These are phyloP conservation scores for Musa balbisiana DNA, from an alignment of 202 grass and related monocot species.

Conservation along the genomic window DNA sequence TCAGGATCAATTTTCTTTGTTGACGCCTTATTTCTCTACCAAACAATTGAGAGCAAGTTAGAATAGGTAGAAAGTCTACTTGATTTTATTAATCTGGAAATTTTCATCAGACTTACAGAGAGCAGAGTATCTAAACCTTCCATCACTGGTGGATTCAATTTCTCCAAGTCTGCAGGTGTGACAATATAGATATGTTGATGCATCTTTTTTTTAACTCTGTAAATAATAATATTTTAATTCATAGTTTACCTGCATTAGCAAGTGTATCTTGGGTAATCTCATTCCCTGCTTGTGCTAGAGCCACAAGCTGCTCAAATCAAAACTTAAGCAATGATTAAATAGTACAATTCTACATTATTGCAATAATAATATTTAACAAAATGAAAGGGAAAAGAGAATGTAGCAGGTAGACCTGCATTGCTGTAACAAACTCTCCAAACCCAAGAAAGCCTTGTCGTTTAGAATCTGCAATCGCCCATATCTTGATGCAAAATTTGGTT, in stretches of 20 bases:
- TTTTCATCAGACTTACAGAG: not conserved
- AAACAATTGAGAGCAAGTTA: not conserved
- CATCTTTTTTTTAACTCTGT: not conserved
- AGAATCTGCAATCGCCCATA: slow-evolving; percentile 80
- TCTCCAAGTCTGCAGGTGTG: slow-evolving; percentile 56
- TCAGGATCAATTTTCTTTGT: slow-evolving; percentile 3
- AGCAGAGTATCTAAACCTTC: slow-evolving; percentile 59
- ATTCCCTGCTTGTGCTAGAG: slow-evolving; percentile 68
- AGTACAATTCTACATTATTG: too few species aligned
- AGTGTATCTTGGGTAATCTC: slow-evolving; percentile 63
- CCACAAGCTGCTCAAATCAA: slow-evolving; percentile 46
- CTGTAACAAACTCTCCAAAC: slow-evolving; percentile 50
- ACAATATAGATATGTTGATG: not conserved
- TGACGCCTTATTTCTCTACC: not conserved
- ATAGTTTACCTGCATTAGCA: slow-evolving; percentile 40
- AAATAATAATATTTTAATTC: not conserved
- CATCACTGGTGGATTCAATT: slow-evolving; percentile 63
- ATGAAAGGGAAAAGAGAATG: not conserved
- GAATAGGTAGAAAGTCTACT: not conserved
- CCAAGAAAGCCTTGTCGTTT: slow-evolving; percentile 78
- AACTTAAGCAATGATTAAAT: too few species aligned
- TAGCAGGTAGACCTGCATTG: slow-evolving; percentile 60
- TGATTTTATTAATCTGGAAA: not conserved
- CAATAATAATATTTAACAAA: too few species aligned
- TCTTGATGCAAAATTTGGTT: slow-evolving; percentile 27